These are phyloP conservation scores for Symbiodinium pilosum DNA, from an alignment of 73 alveolate genomes.

Conservation along the genomic window DNA sequence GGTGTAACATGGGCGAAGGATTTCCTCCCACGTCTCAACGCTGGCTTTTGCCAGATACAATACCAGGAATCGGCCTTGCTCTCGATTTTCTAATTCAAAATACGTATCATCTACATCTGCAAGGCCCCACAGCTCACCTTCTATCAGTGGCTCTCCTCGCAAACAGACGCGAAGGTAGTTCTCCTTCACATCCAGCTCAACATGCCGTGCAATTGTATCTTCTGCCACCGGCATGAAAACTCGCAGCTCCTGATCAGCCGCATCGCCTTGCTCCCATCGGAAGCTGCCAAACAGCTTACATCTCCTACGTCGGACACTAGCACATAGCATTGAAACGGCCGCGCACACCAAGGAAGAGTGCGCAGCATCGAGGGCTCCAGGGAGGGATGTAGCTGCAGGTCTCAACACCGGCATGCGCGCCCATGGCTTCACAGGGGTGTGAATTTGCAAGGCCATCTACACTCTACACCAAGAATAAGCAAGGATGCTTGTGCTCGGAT, in stretches of 20 bases:
- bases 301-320: neutral
- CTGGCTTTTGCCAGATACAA: conserved; percentile 46
- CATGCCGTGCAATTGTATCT: neutral
- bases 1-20: conserved; percentile 1
- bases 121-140: conserved; percentile 60
- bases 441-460: neutral
- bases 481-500: too few relatives aligned
- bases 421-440: neutral
- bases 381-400: neutral
- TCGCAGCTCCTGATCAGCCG: conserved; percentile 78
- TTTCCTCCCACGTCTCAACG: conserved; percentile 84
- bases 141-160: neutral
- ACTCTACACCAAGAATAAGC: too few relatives aligned
- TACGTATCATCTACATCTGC: conserved; percentile 45
- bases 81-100: conserved; percentile 25
- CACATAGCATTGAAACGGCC: neutral
- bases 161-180: conserved; percentile 13
- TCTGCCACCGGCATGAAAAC: conserved; percentile 17
- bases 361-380: neutral
- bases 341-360: neutral
- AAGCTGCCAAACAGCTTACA: neutral
- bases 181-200: neutral
- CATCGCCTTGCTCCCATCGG: conserved; percentile 85
- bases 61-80: neutral
- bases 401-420: neutral